A percentile compares a stretch with the other conserved stretches of the same genome.
Evolutionary conservation across 495 filamentous ascomycete genomes (phyloP).

Genomic region (Massariosphaeria phaeospora): DNA sequence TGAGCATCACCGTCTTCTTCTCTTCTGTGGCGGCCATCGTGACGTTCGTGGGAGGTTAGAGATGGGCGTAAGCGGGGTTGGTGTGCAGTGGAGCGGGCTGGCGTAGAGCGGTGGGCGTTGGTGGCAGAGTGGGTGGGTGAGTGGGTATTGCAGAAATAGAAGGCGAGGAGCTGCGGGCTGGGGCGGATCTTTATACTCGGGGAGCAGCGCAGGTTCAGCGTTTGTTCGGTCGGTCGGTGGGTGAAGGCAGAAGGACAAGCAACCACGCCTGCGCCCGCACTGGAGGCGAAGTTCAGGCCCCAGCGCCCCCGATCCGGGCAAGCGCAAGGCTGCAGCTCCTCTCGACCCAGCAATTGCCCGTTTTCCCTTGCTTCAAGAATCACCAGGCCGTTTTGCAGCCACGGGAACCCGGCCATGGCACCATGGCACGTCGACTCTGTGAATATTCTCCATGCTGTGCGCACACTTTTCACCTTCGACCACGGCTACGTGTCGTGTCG

Average conservation of each 20-base stretch:
- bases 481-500: too few relatives aligned
- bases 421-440: not conserved
- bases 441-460: too few relatives aligned
- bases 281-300: conserved; percentile 9
- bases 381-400: too few relatives aligned
- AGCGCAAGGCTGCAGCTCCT: conserved; percentile 19
- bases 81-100: not conserved
- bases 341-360: too few relatives aligned
- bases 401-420: too few relatives aligned
- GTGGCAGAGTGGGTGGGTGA: not conserved
- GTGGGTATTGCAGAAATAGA: not conserved
- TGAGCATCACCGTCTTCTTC: conserved; percentile 46
- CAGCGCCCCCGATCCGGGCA: conserved; percentile 1
- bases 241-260: conserved; percentile 16
- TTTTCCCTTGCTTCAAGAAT: too few relatives aligned
- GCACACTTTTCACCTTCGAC: too few relatives aligned
- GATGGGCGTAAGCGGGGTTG: conserved; percentile 7
- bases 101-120: not conserved
- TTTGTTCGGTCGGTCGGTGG: not conserved
- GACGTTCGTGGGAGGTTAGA: not conserved
- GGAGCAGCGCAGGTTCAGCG: not conserved
- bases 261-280: conserved; percentile 5
- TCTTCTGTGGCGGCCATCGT: conserved; percentile 33
- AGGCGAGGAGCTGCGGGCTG: not conserved
- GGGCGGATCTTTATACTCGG: conserved; percentile 7